Evolutionary conservation across 2,329 filamentous ascomycete genomes (phyloP).

Genomic region (Coleophoma crateriformis): DNA sequence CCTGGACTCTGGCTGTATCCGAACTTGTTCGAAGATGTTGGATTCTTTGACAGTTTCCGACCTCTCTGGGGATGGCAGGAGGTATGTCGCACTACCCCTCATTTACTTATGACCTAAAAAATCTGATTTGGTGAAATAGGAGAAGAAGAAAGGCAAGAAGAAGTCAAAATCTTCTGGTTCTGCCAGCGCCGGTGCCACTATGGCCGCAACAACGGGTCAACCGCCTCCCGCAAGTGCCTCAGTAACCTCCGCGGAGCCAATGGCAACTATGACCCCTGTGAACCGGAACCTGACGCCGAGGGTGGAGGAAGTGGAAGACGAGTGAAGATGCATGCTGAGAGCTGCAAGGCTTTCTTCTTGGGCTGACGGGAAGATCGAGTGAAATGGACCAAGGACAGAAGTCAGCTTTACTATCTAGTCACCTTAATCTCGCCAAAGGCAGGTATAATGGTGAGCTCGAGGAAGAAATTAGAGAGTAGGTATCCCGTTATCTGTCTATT

Average conservation of each 20-base stretch:
- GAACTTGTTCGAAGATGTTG: slow-evolving; percentile 97
- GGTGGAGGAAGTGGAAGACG: slow-evolving; percentile 37
- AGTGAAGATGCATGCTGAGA: slow-evolving; percentile 9
- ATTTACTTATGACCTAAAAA: background rate
- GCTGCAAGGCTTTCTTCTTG: too few relatives aligned
- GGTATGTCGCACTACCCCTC: slow-evolving; percentile 44
- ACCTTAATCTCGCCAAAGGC: too few relatives aligned
- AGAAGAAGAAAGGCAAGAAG: slow-evolving; percentile 31
- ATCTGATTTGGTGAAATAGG: slow-evolving; percentile 8
- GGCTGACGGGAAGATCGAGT: background rate
- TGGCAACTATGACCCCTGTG: slow-evolving; percentile 25
- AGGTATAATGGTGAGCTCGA: too few relatives aligned
- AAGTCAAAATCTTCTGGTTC: slow-evolving; percentile 25
- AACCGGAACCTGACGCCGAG: slow-evolving; percentile 35
- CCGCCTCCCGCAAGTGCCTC: slow-evolving; percentile 25
- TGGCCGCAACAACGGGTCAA: slow-evolving; percentile 26
- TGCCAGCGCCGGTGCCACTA: slow-evolving; percentile 19
- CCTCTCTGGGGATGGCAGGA: slow-evolving; percentile 98
- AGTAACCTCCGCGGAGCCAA: slow-evolving; percentile 31
- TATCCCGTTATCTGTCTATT: too few relatives aligned
- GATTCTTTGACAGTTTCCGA: slow-evolving; percentile 95
- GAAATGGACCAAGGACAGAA: background rate
- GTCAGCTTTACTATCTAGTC: too few relatives aligned
- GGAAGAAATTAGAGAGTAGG: too few relatives aligned
- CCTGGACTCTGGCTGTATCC: slow-evolving; percentile 98